Percentiles rank a stretch among this genome's conserved stretches.
Conservation (phyloP, 208 protist genomes). For the Leishmania aethiopica region DNA sequence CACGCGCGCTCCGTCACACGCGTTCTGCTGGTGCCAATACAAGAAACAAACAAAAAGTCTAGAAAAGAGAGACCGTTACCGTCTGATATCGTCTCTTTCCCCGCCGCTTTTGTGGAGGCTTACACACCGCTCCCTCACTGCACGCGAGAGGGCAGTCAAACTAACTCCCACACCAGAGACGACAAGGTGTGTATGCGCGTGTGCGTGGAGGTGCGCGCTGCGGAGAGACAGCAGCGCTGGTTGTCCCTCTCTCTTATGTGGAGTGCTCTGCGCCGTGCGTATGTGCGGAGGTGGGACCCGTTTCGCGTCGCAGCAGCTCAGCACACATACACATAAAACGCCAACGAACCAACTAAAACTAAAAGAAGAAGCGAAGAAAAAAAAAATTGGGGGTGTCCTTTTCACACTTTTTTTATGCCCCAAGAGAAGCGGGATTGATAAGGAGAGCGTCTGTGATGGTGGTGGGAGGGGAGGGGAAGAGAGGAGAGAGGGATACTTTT, state of each 20-base stretch:
- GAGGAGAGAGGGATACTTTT: not conserved
- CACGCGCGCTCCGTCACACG: not conserved
- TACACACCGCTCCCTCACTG: not conserved
- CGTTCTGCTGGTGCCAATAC: not conserved
- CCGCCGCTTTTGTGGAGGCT: not conserved
- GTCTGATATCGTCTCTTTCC: not conserved
- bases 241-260: not conserved
- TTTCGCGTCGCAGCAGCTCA: not conserved
- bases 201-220: not conserved
- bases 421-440: not conserved
- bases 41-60: not conserved
- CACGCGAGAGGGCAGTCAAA: not conserved
- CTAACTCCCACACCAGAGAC: not conserved
- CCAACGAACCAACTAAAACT: not conserved
- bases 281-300: not conserved
- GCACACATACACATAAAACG: not conserved
- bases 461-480: no score
- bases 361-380: not conserved
- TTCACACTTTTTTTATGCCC: not conserved
- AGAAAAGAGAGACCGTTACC: not conserved
- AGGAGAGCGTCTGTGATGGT: not conserved
- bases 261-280: not conserved
- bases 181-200: not conserved
- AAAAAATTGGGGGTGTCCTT: not conserved
- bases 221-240: not conserved